Evolutionary conservation across 768 basidiomycete species (phyloP), one percentile per base, ranked within the genome.

Genomic region (Termitomyces sp.): DNA sequence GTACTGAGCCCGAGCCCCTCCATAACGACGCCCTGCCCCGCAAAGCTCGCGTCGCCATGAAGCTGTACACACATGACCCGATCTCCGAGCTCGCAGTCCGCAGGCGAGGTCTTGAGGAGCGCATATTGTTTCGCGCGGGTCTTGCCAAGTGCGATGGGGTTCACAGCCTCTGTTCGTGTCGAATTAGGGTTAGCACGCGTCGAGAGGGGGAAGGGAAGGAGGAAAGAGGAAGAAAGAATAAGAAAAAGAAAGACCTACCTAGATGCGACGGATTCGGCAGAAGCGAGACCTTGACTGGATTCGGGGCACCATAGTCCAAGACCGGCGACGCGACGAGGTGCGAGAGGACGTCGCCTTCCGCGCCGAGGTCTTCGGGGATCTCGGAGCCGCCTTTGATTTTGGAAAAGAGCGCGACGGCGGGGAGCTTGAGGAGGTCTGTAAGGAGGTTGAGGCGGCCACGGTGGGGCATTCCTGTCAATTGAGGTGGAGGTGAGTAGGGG

Each of bases 31-130:
- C 95, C 95, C 68, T 97, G 95, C 0, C 94, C 95, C 0, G 89
- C 82, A 66, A 96, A 95, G 57, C 89, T 92, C 1, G 91, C 93
- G 68, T 97, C 95, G 3, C 95, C 95, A 61, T 96, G 95, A 45
- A 97, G 70, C 64, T 95, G 92, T 0, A 96, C 87, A 60, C 89
- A 93, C 83, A 96, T 87, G 3, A 87, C 95, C 64, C 79, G 82
- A 68, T 87, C 85, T 1, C 90, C 82, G 3, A 83, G 69, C 54
- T 76, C 71, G 61, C 82, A 83, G 49, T 81, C 76, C 2, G 71
- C 72, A 5, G 82, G 79, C 17, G 79, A 87, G 7, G 75, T 81
- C 70, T 84, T 89, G 43, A 95, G 76, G 2, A 96, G 77, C 0
- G 89, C 79, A 62, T 87, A 92, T 67, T 97, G 94, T 66, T 96